Conservation (phyloP, 345 rosid genomes). For the Pistacia atlantica region DNA sequence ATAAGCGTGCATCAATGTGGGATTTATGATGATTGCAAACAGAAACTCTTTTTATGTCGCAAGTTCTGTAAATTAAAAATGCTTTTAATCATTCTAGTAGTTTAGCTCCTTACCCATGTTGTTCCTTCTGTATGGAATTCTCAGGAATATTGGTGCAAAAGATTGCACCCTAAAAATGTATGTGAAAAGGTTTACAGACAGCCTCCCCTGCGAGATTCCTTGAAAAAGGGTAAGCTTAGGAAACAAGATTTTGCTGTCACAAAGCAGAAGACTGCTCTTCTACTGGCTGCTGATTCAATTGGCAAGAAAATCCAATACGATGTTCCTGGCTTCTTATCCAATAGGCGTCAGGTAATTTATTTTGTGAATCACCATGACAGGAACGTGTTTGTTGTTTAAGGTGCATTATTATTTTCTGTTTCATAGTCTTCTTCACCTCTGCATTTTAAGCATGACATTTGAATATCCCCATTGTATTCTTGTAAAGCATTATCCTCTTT, state of each 20-base stretch:
- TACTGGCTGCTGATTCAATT: slow-evolving; percentile 77
- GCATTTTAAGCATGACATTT: slow-evolving; percentile 6
- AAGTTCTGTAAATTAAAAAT: not conserved
- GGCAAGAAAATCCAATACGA: slow-evolving; percentile 92
- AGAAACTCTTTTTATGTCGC: slow-evolving; percentile 1
- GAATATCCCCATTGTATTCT: not conserved
- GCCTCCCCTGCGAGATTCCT: slow-evolving; percentile 83
- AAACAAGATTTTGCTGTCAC: slow-evolving; percentile 84
- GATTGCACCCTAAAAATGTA: slow-evolving; percentile 89
- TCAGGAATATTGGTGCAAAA: slow-evolving; percentile 99
- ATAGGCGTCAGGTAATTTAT: slow-evolving; percentile 82
- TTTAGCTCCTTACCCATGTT: not conserved
- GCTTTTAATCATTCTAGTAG: slow-evolving; percentile 1
- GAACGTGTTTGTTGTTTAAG: not conserved
- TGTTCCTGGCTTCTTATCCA: slow-evolving; percentile 82
- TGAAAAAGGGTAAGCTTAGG: slow-evolving; percentile 80
- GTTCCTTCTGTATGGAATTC: slow-evolving; percentile 24
- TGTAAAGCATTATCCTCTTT: not conserved
- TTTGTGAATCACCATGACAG: not conserved
- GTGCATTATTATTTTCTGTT: not conserved
- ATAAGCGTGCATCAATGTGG: not conserved
- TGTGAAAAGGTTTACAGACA: slow-evolving; percentile 97
- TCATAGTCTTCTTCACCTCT: not conserved
- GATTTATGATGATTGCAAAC: not conserved
- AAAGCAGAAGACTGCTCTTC: slow-evolving; percentile 74